A percentile compares a stretch with the other conserved stretches of the same genome.
phyloP scores from a whole-genome alignment of 2,329 filamentous ascomycete genomes.

The Cladophialophora immunda region DNA sequence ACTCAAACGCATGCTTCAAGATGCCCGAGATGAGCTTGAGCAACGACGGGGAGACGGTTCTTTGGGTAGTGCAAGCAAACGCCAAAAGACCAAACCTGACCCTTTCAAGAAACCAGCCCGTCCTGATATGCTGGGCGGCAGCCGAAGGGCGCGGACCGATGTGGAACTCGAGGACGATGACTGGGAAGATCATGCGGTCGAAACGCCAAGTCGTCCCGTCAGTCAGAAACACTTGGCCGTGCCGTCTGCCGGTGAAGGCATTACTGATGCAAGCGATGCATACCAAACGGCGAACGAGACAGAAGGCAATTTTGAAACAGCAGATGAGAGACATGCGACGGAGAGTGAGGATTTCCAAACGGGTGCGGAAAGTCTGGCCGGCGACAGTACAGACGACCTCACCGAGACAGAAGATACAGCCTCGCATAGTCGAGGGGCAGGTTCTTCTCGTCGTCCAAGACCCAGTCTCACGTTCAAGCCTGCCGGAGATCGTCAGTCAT shows the following conservation, averaged over 20 bases:
- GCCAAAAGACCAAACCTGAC: conserved; percentile 69
- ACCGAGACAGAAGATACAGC: conserved; percentile 80
- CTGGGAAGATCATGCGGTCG: conserved; percentile 83
- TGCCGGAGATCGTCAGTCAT: conserved; percentile 70
- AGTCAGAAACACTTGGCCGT: conserved; percentile 40
- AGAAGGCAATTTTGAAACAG: conserved; percentile 72
- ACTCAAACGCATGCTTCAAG: conserved; percentile 91
- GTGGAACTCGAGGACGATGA: conserved; percentile 81
- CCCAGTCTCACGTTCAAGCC: conserved; percentile 56
- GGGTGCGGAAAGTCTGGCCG: conserved; percentile 75
- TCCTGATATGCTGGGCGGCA: conserved; percentile 76
- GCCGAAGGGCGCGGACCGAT: conserved; percentile 78
- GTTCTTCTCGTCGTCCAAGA: conserved; percentile 48
- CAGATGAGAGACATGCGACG: conserved; percentile 79
- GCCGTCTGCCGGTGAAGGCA: conserved; percentile 39
- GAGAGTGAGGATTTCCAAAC: conserved; percentile 97
- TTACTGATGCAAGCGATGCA: conserved; percentile 67
- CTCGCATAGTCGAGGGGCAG: conserved; percentile 45
- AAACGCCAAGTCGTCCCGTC: conserved; percentile 46
- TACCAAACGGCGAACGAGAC: conserved; percentile 86
- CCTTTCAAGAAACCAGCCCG: conserved; percentile 80
- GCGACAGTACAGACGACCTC: conserved; percentile 78
- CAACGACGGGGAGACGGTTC: conserved; percentile 63
- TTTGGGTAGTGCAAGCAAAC: conserved; percentile 60
- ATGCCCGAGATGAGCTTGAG: conserved; percentile 91